A percentile compares a stretch with the other conserved stretches of the same genome.
Conservation (phyloP, 31 red algal species). For the Porphyra umbilicalis region DNA sequence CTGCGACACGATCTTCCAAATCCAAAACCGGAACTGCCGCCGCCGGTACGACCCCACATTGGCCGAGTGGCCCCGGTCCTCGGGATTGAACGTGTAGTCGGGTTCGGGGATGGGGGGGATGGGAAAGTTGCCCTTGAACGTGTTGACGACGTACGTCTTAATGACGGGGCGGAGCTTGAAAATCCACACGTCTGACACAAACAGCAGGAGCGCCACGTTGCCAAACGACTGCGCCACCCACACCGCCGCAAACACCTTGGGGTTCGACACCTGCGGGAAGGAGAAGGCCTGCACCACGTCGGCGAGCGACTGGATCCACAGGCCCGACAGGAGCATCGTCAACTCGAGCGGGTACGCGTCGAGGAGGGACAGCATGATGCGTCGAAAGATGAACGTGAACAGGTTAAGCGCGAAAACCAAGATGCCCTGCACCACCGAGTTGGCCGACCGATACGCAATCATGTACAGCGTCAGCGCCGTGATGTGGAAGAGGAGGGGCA, state of each 20-base stretch:
- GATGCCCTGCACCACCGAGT: slow-evolving; percentile 19
- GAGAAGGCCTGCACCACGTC: slow-evolving; percentile 44
- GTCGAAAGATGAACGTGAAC: slow-evolving; percentile 55
- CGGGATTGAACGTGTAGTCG: slow-evolving; percentile 54
- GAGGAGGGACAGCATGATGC: slow-evolving; percentile 58
- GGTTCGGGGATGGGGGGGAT: slow-evolving; percentile 55
- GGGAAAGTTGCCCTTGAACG: slow-evolving; percentile 62
- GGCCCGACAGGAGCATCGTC: slow-evolving; percentile 54
- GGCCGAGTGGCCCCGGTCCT: slow-evolving; percentile 53
- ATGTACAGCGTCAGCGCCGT: slow-evolving; percentile 37
- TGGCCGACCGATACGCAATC: slow-evolving; percentile 58
- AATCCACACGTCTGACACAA: slow-evolving; percentile 77
- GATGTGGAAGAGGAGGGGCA: slow-evolving; percentile 45
- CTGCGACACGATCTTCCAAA: slow-evolving; percentile 61
- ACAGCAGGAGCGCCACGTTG: slow-evolving; percentile 61
- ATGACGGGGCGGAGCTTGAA: slow-evolving; percentile 55
- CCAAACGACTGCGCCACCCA: slow-evolving; percentile 39
- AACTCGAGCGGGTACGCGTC: slow-evolving; percentile 69
- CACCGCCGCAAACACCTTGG: slow-evolving; percentile 31
- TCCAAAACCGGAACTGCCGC: slow-evolving; percentile 73
- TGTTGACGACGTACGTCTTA: slow-evolving; percentile 48
- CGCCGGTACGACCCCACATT: slow-evolving; percentile 64
- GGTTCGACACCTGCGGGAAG: slow-evolving; percentile 42
- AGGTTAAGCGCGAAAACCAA: slow-evolving; percentile 44
- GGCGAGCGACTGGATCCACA: slow-evolving; percentile 69